phyloP scores from a whole-genome alignment of 768 basidiomycete species.

The Phallus indusiatus region DNA sequence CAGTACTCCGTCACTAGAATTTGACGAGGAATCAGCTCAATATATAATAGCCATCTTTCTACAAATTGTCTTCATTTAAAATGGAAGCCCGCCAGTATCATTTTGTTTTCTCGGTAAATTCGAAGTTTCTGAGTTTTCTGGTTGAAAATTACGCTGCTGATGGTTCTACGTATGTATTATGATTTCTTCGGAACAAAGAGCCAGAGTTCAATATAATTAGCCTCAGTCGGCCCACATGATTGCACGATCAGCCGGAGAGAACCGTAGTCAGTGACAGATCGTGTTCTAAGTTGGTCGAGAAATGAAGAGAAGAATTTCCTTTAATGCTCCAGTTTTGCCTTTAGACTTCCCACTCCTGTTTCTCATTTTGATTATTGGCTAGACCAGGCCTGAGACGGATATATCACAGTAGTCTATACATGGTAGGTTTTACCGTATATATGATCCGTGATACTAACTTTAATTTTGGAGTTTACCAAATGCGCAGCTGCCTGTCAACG shows the following conservation, averaged over 20 bases:
- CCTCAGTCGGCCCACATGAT: not conserved
- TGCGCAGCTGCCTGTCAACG: too few relatives aligned
- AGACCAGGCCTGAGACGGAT: not conserved
- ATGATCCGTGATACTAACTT: not conserved
- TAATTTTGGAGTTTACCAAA: not conserved
- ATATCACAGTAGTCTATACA: not conserved
- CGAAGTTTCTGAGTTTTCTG: not conserved
- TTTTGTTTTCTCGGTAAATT: not conserved
- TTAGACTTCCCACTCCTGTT: not conserved
- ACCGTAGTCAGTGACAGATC: not conserved
- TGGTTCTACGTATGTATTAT: not conserved
- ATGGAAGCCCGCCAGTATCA: not conserved
- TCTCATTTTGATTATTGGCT: not conserved
- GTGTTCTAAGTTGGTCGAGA: not conserved
- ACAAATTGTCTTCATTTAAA: not conserved
- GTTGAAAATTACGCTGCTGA: not conserved
- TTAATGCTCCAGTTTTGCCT: not conserved
- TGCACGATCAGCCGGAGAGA: not conserved
- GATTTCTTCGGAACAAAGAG: not conserved
- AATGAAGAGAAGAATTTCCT: not conserved
- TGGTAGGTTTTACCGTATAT: not conserved
- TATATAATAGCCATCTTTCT: too few relatives aligned
- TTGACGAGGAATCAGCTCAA: too few relatives aligned
- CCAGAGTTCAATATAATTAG: not conserved
- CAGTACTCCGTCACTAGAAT: too few relatives aligned